Evolutionary conservation across 495 filamentous ascomycete species (phyloP).

Genomic region (Xylaria longipes): DNA sequence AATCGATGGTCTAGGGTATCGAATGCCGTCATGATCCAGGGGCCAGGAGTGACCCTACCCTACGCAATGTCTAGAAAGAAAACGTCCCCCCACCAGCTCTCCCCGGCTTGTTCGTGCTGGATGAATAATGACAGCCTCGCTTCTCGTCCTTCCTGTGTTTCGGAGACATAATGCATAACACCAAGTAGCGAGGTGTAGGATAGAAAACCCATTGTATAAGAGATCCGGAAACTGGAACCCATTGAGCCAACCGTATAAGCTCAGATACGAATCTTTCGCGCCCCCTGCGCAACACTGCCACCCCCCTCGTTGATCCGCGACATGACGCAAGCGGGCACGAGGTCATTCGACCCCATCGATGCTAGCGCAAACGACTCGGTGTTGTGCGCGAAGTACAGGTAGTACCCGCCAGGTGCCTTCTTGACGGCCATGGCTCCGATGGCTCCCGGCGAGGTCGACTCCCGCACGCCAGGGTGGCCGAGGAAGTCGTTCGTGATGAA

Average conservation of each 20-base stretch:
- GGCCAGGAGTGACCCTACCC: neutral
- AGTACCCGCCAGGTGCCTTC: conserved; percentile 71
- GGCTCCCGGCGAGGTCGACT: conserved; percentile 73
- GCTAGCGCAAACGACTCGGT: conserved; percentile 90
- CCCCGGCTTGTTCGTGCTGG: neutral
- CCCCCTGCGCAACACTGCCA: conserved; percentile 52
- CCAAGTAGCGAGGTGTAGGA: neutral
- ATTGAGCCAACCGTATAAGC: neutral
- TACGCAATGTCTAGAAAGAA: neutral
- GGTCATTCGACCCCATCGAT: conserved; percentile 81
- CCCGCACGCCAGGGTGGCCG: conserved; percentile 76
- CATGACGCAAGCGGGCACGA: conserved; percentile 79
- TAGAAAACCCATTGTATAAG: neutral
- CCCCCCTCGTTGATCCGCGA: conserved; percentile 62
- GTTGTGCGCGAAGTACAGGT: conserved; percentile 88
- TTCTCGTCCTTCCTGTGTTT: neutral
- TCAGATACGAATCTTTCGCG: conserved; percentile 52
- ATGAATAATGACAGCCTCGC: neutral
- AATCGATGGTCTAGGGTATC: conserved; percentile 2
- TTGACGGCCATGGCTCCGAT: conserved; percentile 87
- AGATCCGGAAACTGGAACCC: neutral
- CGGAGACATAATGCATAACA: neutral
- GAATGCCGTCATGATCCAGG: neutral
- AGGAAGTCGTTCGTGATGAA: conserved; percentile 84
- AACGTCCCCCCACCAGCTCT: no score